Evolutionary conservation across 1,284 basidiomycete genomes (phyloP), one percentile per base, ranked within the genome.

Genomic region (Moesziomyces sp.): DNA sequence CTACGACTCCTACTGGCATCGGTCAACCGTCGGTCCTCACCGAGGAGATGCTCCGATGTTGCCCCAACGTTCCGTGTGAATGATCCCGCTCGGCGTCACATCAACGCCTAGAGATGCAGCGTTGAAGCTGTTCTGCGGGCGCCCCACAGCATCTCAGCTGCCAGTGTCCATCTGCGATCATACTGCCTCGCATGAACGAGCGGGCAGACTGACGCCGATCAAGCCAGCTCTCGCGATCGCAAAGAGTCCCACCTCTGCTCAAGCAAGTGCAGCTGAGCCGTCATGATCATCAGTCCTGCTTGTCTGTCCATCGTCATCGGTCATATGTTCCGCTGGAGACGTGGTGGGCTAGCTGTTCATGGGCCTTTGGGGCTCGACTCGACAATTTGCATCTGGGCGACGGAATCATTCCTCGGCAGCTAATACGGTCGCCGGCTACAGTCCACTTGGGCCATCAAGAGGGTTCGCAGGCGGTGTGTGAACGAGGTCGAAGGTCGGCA

Each of bases 381-480:
- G 38, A 40, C 16, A 16, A 16, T 40, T 16, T 16, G 38, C 18
- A 40, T 33, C 30, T 33, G 30, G 5, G 13, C 38, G 38, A 40
- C 18, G 5, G 16, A 6, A 40, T 3, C 38, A 40, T 40, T n/a
- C 16, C 18, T 18, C 18, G 11, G 18, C 6, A 18, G 18, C 38
- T 18, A 18, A 16, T 16, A 11, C 6, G 16, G 38, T 40, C 38
- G 11, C 35, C 42, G 52, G 23, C 10, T 46, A 38, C 21, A 55
- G 46, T 42, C 23, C 46, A 21, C 13, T 7, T 28, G 38, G 38
- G 53, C 53, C 33, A 44, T 3, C 50, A 10, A 50, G 46, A 57
- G 55, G 46, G 55, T 47, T 57, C 28, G 55, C 47, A 40, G 30
- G 45, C 46, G 49, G 35, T 6, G 19, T 23, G n/a, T 10, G 10